A percentile compares a stretch with the other conserved stretches of the same genome.
phyloP scores from a whole-genome alignment of 163 green algal species.

The Botryococcus braunii region DNA sequence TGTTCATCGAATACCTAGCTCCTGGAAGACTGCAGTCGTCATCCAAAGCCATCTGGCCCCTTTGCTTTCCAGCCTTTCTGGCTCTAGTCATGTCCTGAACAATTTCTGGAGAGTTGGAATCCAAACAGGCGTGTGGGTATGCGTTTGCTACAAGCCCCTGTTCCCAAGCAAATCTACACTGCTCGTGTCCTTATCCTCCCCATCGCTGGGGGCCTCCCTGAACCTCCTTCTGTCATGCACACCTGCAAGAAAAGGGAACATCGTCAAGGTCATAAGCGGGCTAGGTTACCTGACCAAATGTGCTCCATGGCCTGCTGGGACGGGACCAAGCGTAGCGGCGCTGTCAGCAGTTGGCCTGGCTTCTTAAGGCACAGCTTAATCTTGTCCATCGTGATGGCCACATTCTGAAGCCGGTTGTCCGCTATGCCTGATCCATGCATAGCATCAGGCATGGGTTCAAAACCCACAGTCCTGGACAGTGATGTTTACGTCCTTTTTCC shows the following conservation, averaged over 20 bases:
- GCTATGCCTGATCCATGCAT: not conserved
- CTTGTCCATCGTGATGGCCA: conserved; percentile 83
- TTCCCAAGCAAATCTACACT: no score
- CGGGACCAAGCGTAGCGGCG: conserved; percentile 42
- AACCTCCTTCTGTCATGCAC: not conserved
- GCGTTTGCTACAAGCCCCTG: no score
- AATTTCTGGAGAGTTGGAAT: no score
- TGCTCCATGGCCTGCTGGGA: conserved; percentile 49
- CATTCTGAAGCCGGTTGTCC: conserved; percentile 71
- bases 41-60: no score
- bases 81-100: no score
- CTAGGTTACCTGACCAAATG: conserved; percentile 50
- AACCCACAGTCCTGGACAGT: not conserved
- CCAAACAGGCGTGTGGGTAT: no score
- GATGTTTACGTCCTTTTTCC: not conserved
- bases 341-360: conserved; percentile 22
- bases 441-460: not conserved
- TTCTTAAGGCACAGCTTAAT: conserved; percentile 40
- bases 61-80: no score
- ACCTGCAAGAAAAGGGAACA: not conserved
- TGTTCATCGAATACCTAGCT: no score
- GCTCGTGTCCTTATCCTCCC: not conserved
- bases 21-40: no score
- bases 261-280: not conserved
- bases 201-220: not conserved